A percentile compares a stretch with the other conserved stretches of the same genome.
Evolutionary conservation across 2,329 filamentous ascomycete genomes (phyloP).

Genomic region (Aspergillus uvarum): DNA sequence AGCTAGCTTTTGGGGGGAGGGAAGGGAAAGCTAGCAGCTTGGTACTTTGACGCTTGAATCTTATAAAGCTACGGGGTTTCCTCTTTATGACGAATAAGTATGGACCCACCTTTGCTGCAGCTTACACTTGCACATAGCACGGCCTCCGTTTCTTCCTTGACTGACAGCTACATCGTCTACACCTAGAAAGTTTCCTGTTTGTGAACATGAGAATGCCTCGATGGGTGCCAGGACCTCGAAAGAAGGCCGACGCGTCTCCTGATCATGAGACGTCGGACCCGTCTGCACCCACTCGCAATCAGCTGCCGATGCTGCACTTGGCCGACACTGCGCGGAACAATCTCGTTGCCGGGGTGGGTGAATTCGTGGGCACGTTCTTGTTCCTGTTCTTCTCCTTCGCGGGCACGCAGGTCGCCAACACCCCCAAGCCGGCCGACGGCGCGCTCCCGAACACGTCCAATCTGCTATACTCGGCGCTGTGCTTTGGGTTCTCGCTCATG

Average conservation of each 20-base stretch:
- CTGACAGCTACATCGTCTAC: too few relatives aligned
- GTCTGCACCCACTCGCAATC: conserved; percentile 2
- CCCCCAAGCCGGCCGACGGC: conserved; percentile 33
- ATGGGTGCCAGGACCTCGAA: neutral
- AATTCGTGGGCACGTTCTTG: conserved; percentile 54
- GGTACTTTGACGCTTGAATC: neutral
- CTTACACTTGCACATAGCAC: too few relatives aligned
- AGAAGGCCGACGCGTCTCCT: neutral
- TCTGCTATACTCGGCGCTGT: conserved; percentile 45
- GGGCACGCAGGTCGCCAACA: conserved; percentile 48
- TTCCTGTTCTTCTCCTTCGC: conserved; percentile 53
- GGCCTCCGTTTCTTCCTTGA: too few relatives aligned
- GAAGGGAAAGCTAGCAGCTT: neutral
- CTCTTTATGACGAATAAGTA: neutral
- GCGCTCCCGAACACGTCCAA: conserved; percentile 36
- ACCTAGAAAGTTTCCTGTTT: too few relatives aligned
- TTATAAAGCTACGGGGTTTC: neutral
- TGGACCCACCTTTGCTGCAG: too few relatives aligned
- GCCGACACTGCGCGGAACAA: conserved; percentile 44
- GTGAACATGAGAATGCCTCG: neutral
- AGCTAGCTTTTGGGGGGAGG: neutral
- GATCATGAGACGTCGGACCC: neutral
- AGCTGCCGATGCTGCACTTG: conserved; percentile 38
- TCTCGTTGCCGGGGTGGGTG: conserved; percentile 48
- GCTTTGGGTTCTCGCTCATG: conserved; percentile 49